Percentiles rank a stretch among this genome's conserved stretches.
phyloP scores from a whole-genome alignment of 1,284 basidiomycete species.

The Moesziomyces aphidis region DNA sequence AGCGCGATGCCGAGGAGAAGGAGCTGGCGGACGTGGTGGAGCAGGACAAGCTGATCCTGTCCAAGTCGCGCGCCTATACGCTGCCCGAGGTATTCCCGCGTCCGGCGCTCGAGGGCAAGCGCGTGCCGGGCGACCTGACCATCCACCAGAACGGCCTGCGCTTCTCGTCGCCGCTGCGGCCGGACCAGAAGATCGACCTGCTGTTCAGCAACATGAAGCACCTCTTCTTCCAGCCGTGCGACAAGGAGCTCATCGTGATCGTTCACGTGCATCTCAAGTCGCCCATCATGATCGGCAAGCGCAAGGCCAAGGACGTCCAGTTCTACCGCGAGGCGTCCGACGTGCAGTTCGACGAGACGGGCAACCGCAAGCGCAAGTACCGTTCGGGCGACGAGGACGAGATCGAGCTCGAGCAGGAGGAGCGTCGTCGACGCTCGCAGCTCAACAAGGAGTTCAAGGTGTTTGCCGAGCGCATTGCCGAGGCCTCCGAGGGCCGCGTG shows the following conservation, averaged over 20 bases:
- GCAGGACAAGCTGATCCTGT: constrained; percentile 87
- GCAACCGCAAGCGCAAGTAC: constrained; percentile 97
- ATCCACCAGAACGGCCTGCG: constrained; percentile 97
- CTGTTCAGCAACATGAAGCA: constrained; percentile 98
- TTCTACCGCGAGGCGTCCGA: constrained; percentile 98
- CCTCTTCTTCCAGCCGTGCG: constrained; percentile 98
- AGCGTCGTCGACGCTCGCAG: constrained; percentile 85
- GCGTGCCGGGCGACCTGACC: constrained; percentile 90
- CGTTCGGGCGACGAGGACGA: constrained; percentile 99
- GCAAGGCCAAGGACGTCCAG: constrained; percentile 97
- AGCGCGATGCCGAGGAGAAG: constrained; percentile 96
- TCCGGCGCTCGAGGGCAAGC: constrained; percentile 91
- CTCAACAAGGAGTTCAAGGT: constrained; percentile 95
- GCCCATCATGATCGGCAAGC: constrained; percentile 99
- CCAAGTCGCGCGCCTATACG: constrained; percentile 72
- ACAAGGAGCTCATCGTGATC: constrained; percentile 93
- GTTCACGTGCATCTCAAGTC: constrained; percentile 93
- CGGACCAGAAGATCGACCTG: constrained; percentile 70
- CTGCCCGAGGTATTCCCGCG: constrained; percentile 93
- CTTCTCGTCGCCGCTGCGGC: constrained; percentile 79
- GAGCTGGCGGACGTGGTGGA: constrained; percentile 98
- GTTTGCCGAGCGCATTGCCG: constrained; percentile 92
- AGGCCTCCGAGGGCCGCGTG: constrained; percentile 81
- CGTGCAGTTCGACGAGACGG: constrained; percentile 97
- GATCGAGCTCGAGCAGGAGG: constrained; percentile 98